Base-by-base conservation (phyloP, 192 early-diverging fungal species). In the Coemansia brasiliensis region DNA sequence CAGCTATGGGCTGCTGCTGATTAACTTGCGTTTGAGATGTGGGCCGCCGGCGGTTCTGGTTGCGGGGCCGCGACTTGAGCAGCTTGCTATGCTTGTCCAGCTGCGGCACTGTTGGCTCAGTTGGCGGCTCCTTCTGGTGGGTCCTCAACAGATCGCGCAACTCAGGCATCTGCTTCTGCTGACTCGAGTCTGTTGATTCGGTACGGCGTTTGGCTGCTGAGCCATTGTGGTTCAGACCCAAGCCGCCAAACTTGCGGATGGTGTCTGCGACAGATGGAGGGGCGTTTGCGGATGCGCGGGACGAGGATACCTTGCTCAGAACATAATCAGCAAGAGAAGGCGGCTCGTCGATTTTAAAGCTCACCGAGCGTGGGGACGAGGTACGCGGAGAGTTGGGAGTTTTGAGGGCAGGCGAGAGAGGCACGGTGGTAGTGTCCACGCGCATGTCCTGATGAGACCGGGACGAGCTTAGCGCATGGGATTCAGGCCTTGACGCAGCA, bases 281-380 rank as follows among this genome's bases (percentile, higher is more conserved):
- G 12, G 40, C 51, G 11, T 45, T 27, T 27, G 55, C 48, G 21
- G 63, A 32, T 39, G 57, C 58, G 5, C 40, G 16, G 12, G 45
- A 42, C 0, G 60, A 44, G 7, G 46, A 29, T 1, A 68, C 65
- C 49, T 71, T 71, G 74, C 74, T 78, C 27, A 66, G 54, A 52
- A 78, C 74, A 24, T 79, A 79, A 41, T 79, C 76, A 10, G 76
- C 76, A 49, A 79, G 67, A 26, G 76, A 69, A 12, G 64, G 40
- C 5, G 43, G 41, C 50, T 72, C 69, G 35, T 78, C 74, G 48
- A 78, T 54, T 29, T 59, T 59, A 53, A 78, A 78, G 54, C 74
- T 78, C 8, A 78, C 74, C 10, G 74, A 72, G 16, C 74, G 56
- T 21, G 74, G 63, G 5, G 74, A 71, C 25, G 64, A 52, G 15